Base-by-base conservation (phyloP, 495 filamentous ascomycete genomes). In the Cenococcum geophilum region DNA sequence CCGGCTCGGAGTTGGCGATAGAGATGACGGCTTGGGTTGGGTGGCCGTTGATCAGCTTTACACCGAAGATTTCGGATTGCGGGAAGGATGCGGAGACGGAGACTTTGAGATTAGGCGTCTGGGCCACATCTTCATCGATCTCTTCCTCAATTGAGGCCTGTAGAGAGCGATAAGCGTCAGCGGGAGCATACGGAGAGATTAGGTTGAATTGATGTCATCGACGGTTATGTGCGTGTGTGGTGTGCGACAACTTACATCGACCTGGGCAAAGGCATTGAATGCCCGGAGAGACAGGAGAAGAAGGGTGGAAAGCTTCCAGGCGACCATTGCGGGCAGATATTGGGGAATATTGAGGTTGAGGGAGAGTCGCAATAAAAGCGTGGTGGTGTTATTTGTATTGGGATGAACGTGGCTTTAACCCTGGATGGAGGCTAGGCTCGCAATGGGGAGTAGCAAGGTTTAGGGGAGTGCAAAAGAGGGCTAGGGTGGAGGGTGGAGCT, bases 21-120 rank as follows among this genome's bases (percentile, higher is more conserved):
- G 86, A 82, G 69, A 98, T 77, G 35, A 95, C 77, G 5, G 92
- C 86, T 72, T 84, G 81, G 55, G 91, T 96, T n/a, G 90, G 82
- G 62, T 86, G 83, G 70, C 91, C 89, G 72, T 98, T 98, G 77
- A 97, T 83, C 57, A 97, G 84, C 81, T 96, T 96, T 64, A 97
- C 83, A 64, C 93, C 93, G 67, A 96, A 95, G 77, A 96, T 86
- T 77, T 93, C 89, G 71, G 89, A 83, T 35, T 88, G 80, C 47
- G 91, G 89, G 82, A 97, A 98, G 58, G 82, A 82, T 50, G 91
- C 85, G 60, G 81, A 78, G 65, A 93, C 80, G 20, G 84, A 81
- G 71, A 95, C 84, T 64, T 88, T 85, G 58, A 96, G 79, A 61
- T 82, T 79, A 59, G 81, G 77, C 18, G 79, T 74, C 32, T 68